Evolutionary conservation across 768 basidiomycete species (phyloP), one percentile per base, ranked within the genome.

Genomic region (Collybiopsis confluens): DNA sequence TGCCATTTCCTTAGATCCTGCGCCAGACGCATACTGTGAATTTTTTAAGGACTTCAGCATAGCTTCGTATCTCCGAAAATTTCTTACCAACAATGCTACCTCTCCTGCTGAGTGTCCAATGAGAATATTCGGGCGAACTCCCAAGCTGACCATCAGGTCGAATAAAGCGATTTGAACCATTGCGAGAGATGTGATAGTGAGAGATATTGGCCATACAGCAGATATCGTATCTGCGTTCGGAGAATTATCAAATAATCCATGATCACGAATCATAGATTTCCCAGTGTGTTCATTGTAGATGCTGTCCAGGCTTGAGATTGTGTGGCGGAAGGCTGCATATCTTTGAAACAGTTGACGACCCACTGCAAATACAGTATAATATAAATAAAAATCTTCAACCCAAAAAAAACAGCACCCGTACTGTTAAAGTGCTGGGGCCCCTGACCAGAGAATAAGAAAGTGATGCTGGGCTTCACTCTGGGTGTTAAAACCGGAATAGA

Each of bases 61-160:
- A n/a, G n/a, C n/a, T n/a, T n/a, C n/a, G n/a, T n/a, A n/a, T n/a
- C n/a, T n/a, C n/a, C n/a, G n/a, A n/a, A n/a, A n/a, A n/a, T n/a
- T n/a, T n/a, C n/a, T n/a, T n/a, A n/a, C n/a, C n/a, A 78, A 54
- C 18, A 77, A 45, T 0, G 72, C 71, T 0, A 74, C 73, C 56
- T 79, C 77, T 10, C 77, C 77, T 13, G 75, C 74, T n/a, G 77
- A 78, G 59, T 78, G 76, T 0, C 78, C 78, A 5, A 78, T 45
- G 15, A 77, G 61, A 5, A 64, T 61, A 40, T 75, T 68, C 0
- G 78, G 74, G 11, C 52, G 55, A 42, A 76, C 50, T 7, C 73
- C 71, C 13, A 76, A 40, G 43, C 65, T 64, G 1, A 54, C 54
- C 1, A 78, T 58, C 2, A 73, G 64, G 44, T 79, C 78, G 56